phyloP scores from a whole-genome alignment of 768 basidiomycete species.

The Lactarius akahatsu region DNA sequence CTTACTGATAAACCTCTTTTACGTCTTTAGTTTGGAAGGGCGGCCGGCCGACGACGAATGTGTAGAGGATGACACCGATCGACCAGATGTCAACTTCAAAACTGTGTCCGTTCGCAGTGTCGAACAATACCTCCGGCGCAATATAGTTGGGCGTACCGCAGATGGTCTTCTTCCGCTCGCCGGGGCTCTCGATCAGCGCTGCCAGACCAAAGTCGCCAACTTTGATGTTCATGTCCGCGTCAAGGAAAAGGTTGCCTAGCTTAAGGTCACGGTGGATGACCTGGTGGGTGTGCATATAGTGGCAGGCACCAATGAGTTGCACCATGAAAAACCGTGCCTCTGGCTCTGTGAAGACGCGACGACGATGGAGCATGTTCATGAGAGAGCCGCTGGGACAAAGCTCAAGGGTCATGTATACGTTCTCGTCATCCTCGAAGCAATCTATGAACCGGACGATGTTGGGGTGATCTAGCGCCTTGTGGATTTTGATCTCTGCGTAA shows the following conservation, averaged over 20 bases:
- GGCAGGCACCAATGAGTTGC: conserved; percentile 92
- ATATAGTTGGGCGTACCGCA: conserved; percentile 99
- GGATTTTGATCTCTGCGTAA: conserved; percentile 98
- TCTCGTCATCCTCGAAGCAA: conserved; percentile 92
- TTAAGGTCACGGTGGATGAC: conserved; percentile 98
- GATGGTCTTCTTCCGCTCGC: conserved; percentile 98
- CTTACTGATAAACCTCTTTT: conserved; percentile 91
- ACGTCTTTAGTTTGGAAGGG: conserved; percentile 99
- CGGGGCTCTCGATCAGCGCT: conserved; percentile 93
- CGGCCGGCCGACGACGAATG: conserved; percentile 89
- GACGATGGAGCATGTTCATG: conserved; percentile 87
- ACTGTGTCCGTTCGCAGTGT: conserved; percentile 93
- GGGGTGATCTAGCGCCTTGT: conserved; percentile 84
- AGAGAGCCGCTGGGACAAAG: conserved; percentile 86
- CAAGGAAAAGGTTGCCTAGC: conserved; percentile 92
- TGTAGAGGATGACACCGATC: conserved; percentile 95
- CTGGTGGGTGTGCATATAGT: conserved; percentile 96
- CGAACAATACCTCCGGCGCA: conserved; percentile 95
- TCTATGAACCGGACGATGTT: conserved; percentile 92
- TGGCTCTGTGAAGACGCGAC: conserved; percentile 85
- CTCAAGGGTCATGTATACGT: conserved; percentile 97
- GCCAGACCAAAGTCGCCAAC: conserved; percentile 98
- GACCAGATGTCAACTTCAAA: conserved; percentile 99
- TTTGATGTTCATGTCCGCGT: conserved; percentile 89
- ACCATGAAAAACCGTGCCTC: conserved; percentile 92